Evolutionary conservation across 108 stramenopile genomes (phyloP).

Genomic region (Conticribra weissflogii): DNA sequence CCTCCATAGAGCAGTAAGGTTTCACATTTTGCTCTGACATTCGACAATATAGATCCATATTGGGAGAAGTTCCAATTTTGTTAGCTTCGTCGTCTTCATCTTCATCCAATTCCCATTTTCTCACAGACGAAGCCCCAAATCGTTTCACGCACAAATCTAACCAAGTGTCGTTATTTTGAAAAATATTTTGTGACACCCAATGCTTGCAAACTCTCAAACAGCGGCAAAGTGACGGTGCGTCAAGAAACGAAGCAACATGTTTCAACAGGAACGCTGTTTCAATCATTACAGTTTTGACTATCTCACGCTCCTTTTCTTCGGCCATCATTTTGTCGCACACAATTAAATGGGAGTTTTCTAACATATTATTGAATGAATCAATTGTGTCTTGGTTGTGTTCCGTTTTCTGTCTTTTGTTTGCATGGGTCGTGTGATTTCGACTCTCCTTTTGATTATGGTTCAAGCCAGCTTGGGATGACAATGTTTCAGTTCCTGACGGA

Average conservation of each 20-base stretch:
- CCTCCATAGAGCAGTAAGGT: constrained; percentile 52
- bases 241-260: constrained; percentile 58
- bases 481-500: not conserved
- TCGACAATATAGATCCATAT: constrained; percentile 52
- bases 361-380: not conserved
- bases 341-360: not conserved
- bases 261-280: constrained; percentile 18
- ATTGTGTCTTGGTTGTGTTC: constrained; percentile 2
- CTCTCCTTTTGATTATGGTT: not conserved
- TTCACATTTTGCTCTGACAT: constrained; percentile 74
- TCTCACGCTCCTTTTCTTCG: constrained; percentile 16
- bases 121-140: constrained; percentile 68
- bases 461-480: too few relatives aligned
- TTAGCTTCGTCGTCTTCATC: constrained; percentile 57
- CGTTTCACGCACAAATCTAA: constrained; percentile 60
- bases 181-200: constrained; percentile 54
- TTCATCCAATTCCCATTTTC: constrained; percentile 68
- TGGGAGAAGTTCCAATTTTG: constrained; percentile 12
- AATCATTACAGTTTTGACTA: constrained; percentile 11
- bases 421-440: not conserved
- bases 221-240: constrained; percentile 60
- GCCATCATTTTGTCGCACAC: not conserved
- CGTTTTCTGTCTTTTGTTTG: constrained; percentile 30
- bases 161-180: constrained; percentile 62
- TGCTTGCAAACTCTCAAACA: constrained; percentile 50